A percentile compares a stretch with the other conserved stretches of the same genome.
These are phyloP conservation scores for Alternaria burnsii DNA, from an alignment of 2,329 filamentous ascomycete species.

Conservation along the genomic window DNA sequence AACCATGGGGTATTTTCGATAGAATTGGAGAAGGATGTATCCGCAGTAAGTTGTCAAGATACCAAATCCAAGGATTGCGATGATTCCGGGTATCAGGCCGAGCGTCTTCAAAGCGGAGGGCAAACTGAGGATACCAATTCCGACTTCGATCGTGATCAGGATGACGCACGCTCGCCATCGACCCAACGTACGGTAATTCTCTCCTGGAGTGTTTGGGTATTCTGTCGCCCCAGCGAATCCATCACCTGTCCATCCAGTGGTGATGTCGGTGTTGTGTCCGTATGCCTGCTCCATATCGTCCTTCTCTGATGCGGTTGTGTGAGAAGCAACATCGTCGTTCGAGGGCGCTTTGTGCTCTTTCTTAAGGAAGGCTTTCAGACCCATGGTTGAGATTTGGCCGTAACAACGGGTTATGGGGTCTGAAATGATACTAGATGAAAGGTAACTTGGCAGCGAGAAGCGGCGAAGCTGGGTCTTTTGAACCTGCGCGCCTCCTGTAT, in stretches of 20 bases:
- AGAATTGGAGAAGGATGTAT: slow-evolving; percentile 39
- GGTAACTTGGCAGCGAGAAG: slow-evolving; percentile 11
- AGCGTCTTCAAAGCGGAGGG: slow-evolving; percentile 40
- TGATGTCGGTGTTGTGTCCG: slow-evolving; percentile 36
- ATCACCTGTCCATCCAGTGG: slow-evolving; percentile 37
- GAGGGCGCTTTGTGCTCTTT: slow-evolving; percentile 29
- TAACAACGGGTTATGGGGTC: neutral
- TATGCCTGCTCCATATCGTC: slow-evolving; percentile 30
- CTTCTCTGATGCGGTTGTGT: slow-evolving; percentile 31
- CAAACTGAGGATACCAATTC: slow-evolving; percentile 40
- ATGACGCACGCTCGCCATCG: slow-evolving; percentile 42
- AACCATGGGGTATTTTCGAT: slow-evolving; percentile 37
- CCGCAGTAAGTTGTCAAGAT: slow-evolving; percentile 39
- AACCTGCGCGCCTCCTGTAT: slow-evolving; percentile 37
- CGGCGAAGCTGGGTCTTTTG: slow-evolving; percentile 29
- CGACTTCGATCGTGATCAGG: slow-evolving; percentile 43
- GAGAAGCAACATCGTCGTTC: slow-evolving; percentile 21
- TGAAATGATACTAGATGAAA: neutral
- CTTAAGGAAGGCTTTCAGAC: slow-evolving; percentile 35
- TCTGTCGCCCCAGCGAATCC: slow-evolving; percentile 32
- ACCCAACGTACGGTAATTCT: slow-evolving; percentile 38
- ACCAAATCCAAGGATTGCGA: slow-evolving; percentile 41
- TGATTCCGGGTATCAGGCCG: slow-evolving; percentile 42
- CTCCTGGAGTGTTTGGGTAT: slow-evolving; percentile 28
- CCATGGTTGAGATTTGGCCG: slow-evolving; percentile 28